These are phyloP conservation scores for Mycotypha africana DNA, from an alignment of 371 early-diverging fungal genomes.

Conservation along the genomic window DNA sequence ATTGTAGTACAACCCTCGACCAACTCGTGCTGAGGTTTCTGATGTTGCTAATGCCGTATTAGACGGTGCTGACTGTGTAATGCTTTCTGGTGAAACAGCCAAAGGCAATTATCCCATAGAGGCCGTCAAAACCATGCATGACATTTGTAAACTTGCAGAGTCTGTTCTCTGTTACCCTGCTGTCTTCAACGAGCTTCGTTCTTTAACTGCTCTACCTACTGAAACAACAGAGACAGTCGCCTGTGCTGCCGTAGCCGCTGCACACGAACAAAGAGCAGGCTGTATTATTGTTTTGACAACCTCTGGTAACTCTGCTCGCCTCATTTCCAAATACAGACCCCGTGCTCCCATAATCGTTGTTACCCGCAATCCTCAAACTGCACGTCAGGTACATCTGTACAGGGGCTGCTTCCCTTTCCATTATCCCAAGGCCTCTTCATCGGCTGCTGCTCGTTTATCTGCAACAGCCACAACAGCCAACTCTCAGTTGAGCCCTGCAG, in stretches of 20 bases:
- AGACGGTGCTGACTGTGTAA: conserved; percentile 97
- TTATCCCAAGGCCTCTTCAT: conserved; percentile 58
- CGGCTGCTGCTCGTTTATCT: conserved; percentile 17
- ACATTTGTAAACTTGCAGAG: conserved; percentile 73
- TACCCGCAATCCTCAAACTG: conserved; percentile 79
- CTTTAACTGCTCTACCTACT: conserved; percentile 68
- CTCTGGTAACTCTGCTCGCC: conserved; percentile 84
- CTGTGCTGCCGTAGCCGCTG: conserved; percentile 86
- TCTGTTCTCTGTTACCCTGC: conserved; percentile 73
- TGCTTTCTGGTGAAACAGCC: conserved; percentile 99
- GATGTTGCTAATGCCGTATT: conserved; percentile 98
- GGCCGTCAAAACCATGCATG: conserved; percentile 72
- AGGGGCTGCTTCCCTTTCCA: conserved; percentile 91
- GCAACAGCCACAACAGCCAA: conserved; percentile 10
- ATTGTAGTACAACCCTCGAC: conserved; percentile 77
- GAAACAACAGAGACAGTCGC: conserved; percentile 91
- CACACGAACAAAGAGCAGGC: conserved; percentile 82
- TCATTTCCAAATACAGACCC: conserved; percentile 95
- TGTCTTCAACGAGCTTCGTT: conserved; percentile 76
- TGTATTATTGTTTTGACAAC: conserved; percentile 82
- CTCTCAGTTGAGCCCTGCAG: conserved; percentile 37
- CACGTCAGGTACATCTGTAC: conserved; percentile 82
- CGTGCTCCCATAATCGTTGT: conserved; percentile 88
- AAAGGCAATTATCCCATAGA: conserved; percentile 83
- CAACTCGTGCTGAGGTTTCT: conserved; percentile 98